Evolutionary conservation across 805 yeast genomes (phyloP), one percentile per base, ranked within the genome.

Genomic region (Scheffersomyces lignosus): DNA sequence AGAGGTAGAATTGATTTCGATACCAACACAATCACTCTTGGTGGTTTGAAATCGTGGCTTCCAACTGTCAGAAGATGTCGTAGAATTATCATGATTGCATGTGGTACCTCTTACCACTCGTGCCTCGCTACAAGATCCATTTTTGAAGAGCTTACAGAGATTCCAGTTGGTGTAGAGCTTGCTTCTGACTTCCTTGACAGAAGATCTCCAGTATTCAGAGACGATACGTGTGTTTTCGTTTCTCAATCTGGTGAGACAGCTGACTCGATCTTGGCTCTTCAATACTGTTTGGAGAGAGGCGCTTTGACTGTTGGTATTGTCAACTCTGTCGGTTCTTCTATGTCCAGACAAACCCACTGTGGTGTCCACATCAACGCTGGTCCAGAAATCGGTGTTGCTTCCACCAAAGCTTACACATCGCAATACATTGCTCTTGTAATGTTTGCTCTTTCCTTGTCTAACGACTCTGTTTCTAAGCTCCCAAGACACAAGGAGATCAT

Each of bases 331-430:
- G 99, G 99, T 57, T 93, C 99, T 4, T 81, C 93, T 28, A 88
- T 93, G 64, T 91, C 98, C 5, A 83, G 99, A 70, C 89, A 81
- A 58, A 93, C 99, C 15, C 96, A 90, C 66, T 93, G 99, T 74
- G 99, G 99, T 79, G 96, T 93, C 39, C 99, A 93, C 64, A 90
- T 93, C 62, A 93, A 93, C 60, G 99, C 99, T 33, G 99, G 99
- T 48, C 99, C 99, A 31, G 99, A 93, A 70, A 93, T 93, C 47
- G 98, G 99, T 65, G 99, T 93, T 51, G 99, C 99, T 8, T 89
- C 97, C 9, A 93, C 99, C 32, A 93, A 93, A 70, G 99, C 99
- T 18, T 93, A 93, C 72, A 93, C 99, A 5, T 93, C 99, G 8
- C 99, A 93, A 65, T 93, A 81, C 64, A 90, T 95, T 63, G 98